Conservation (phyloP, 2,329 filamentous ascomycete species). For the Cryphonectria japonica region DNA sequence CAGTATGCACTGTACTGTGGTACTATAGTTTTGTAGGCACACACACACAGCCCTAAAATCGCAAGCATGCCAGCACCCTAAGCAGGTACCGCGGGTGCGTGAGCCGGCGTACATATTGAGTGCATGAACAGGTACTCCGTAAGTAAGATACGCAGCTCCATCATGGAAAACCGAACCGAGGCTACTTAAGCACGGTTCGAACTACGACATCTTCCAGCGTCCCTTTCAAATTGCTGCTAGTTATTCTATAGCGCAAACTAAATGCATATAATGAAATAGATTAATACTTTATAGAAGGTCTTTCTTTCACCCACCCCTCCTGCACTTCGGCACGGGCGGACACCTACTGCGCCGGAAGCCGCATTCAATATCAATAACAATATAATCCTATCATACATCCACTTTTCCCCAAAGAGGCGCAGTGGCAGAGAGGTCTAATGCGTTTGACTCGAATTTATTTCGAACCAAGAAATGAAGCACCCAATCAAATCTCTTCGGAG, state of each 20-base stretch:
- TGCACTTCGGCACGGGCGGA: no score
- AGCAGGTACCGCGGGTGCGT: not conserved
- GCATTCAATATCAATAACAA: not conserved
- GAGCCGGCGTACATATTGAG: not conserved
- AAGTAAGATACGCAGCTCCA: not conserved
- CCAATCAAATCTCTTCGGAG: conserved; percentile 28
- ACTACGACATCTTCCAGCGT: no score
- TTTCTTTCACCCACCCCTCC: no score
- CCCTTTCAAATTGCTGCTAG: no score
- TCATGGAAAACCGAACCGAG: not conserved
- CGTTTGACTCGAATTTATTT: conserved; percentile 25
- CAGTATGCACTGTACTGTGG: not conserved
- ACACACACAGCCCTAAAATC: not conserved
- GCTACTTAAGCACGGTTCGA: not conserved
- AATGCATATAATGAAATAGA: no score
- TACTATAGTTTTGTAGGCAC: not conserved
- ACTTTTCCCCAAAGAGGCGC: not conserved
- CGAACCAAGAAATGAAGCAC: not conserved
- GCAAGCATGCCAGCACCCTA: not conserved
- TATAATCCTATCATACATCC: not conserved
- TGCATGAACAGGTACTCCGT: not conserved
- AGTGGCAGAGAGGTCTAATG: conserved; percentile 27
- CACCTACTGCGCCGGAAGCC: no score
- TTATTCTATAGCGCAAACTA: no score
- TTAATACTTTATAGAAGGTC: no score